phyloP scores from a whole-genome alignment of 2,329 filamentous ascomycete genomes.

The Neonectria punicea region DNA sequence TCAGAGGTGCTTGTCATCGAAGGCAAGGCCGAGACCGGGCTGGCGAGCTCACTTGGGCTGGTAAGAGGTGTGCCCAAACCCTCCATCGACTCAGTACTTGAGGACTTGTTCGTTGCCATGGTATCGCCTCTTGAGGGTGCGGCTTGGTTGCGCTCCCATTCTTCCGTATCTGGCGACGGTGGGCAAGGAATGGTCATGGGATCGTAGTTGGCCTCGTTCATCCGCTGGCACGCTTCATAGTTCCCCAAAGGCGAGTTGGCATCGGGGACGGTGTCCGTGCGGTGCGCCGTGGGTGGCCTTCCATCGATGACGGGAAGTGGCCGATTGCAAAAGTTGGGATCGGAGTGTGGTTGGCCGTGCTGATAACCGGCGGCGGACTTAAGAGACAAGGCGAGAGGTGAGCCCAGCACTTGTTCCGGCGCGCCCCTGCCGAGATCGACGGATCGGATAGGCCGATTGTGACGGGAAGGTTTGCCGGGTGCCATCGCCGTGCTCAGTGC shows the following conservation, averaged over 20 bases:
- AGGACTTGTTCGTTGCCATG: constrained; percentile 59
- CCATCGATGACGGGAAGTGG: constrained; percentile 48
- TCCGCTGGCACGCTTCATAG: constrained; percentile 23
- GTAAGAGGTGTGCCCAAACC: constrained; percentile 62
- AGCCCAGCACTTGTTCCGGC: constrained; percentile 45
- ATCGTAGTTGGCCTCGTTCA: constrained; percentile 22
- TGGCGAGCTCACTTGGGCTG: constrained; percentile 64
- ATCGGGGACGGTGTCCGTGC: constrained; percentile 47
- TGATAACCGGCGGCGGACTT: constrained; percentile 53
- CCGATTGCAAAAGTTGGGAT: constrained; percentile 54
- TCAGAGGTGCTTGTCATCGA: constrained; percentile 56
- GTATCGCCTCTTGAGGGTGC: constrained; percentile 54
- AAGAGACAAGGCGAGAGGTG: constrained; percentile 52
- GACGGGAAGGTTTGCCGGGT: constrained; percentile 61
- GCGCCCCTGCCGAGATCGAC: constrained; percentile 50
- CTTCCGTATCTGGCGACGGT: constrained; percentile 58
- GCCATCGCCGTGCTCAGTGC: constrained; percentile 70
- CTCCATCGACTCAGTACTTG: constrained; percentile 63
- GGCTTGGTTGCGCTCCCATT: constrained; percentile 44
- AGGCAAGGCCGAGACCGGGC: constrained; percentile 57
- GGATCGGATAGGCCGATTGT: constrained; percentile 59
- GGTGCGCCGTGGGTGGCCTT: constrained; percentile 61
- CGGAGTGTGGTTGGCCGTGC: constrained; percentile 56
- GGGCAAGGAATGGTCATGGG: constrained; percentile 53
- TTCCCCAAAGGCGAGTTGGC: constrained; percentile 29